These are phyloP conservation scores for Zymoseptoria brevis DNA, from an alignment of 2,329 filamentous ascomycete species.

Conservation along the genomic window DNA sequence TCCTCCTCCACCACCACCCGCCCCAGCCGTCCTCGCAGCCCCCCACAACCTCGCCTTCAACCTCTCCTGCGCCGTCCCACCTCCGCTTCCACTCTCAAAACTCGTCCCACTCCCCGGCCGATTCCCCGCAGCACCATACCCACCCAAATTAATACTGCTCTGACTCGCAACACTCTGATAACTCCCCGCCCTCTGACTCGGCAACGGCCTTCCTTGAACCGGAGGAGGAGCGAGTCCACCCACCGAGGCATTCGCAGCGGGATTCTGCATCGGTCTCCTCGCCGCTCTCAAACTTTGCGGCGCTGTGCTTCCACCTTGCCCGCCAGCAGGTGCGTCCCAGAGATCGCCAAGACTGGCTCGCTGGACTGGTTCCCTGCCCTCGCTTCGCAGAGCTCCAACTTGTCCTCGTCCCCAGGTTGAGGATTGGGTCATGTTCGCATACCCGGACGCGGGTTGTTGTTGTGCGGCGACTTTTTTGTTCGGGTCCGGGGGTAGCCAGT, in stretches of 20 bases:
- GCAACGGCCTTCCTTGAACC: slow-evolving; percentile 49
- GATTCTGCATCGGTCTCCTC: slow-evolving; percentile 15
- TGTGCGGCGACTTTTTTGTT: slow-evolving; percentile 44
- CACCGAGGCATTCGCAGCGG: slow-evolving; percentile 3
- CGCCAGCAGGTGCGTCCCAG: slow-evolving; percentile 42
- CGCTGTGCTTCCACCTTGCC: slow-evolving; percentile 32
- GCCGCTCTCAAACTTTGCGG: slow-evolving; percentile 36
- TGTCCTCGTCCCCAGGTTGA: not conserved
- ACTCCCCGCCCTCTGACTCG: slow-evolving; percentile 66
- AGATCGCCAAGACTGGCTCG: slow-evolving; percentile 50
- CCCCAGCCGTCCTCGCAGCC: not conserved
- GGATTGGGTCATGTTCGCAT: slow-evolving; percentile 18
- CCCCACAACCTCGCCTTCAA: slow-evolving; percentile 70
- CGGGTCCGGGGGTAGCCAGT: slow-evolving; percentile 87
- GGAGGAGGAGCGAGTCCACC: slow-evolving; percentile 28
- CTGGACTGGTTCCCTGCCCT: slow-evolving; percentile 31
- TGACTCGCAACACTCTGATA: slow-evolving; percentile 52
- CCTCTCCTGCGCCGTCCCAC: slow-evolving; percentile 65
- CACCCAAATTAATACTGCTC: slow-evolving; percentile 19
- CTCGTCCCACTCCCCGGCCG: slow-evolving; percentile 23
- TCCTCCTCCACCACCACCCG: too few relatives aligned
- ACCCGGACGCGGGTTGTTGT: slow-evolving; percentile 44
- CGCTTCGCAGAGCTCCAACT: not conserved
- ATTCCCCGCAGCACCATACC: not conserved
- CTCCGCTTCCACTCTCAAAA: slow-evolving; percentile 31